phyloP scores from a whole-genome alignment of 2,329 filamentous ascomycete species.

The Penicillium sp. region DNA sequence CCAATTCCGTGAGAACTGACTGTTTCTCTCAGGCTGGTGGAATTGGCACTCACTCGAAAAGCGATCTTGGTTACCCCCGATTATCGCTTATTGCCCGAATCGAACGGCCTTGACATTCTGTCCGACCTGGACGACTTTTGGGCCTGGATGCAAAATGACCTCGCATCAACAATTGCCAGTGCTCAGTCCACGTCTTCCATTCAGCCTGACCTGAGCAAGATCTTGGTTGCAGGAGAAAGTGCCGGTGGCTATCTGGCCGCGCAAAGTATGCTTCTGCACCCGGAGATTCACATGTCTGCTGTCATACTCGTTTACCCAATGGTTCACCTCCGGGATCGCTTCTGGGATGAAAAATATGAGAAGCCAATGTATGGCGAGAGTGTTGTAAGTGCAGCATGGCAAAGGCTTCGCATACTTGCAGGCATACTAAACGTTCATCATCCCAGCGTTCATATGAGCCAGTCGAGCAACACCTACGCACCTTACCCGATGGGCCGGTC shows the following conservation, averaged over 20 bases:
- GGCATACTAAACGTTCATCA: background rate
- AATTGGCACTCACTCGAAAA: slow-evolving; percentile 2
- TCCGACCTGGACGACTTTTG: slow-evolving; percentile 6
- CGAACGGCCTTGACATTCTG: slow-evolving; percentile 8
- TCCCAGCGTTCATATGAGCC: slow-evolving; percentile 3
- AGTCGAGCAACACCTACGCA: slow-evolving; percentile 3
- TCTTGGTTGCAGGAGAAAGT: slow-evolving; percentile 3
- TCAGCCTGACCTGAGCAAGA: slow-evolving; percentile 1
- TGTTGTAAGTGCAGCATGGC: background rate
- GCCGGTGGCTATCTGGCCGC: slow-evolving; percentile 8
- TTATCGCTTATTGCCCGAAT: slow-evolving; percentile 8
- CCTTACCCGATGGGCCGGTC: background rate
- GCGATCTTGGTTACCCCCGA: slow-evolving; percentile 7
- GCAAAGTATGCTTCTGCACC: slow-evolving; percentile 8
- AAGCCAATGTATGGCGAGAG: slow-evolving; percentile 5
- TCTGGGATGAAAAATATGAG: slow-evolving; percentile 4
- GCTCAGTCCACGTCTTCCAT: background rate
- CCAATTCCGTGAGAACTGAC: too few species aligned
- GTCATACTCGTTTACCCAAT: slow-evolving; percentile 7
- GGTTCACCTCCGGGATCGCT: slow-evolving; percentile 6
- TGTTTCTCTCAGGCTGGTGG: slow-evolving; percentile 1
- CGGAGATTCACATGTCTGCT: slow-evolving; percentile 2
- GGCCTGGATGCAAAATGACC: slow-evolving; percentile 3
- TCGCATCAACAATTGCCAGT: background rate
- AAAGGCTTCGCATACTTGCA: too few species aligned